Evolutionary conservation across 305 asterid genomes (phyloP), one percentile per base, ranked within the genome.

Genomic region (Striga hermonthica): DNA sequence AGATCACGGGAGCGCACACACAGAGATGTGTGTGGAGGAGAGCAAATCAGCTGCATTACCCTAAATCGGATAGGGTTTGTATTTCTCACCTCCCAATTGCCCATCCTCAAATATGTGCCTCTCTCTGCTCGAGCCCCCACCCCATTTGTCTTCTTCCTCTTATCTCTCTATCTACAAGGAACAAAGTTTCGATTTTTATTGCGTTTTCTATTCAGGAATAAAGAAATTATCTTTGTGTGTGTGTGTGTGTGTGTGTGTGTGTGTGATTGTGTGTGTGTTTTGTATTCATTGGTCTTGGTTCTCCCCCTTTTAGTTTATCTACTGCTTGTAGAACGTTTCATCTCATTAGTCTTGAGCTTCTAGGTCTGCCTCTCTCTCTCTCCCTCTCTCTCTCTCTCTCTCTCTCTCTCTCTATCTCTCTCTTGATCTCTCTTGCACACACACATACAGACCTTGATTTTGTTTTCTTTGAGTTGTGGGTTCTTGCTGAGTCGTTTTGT

Each of bases 271-370:
- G n/a, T n/a, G n/a, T n/a, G n/a, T n/a, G n/a, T 40, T 66, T 22
- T 59, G 5, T 47, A 31, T 10, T 57, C 10, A 22, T 22, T 22
- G 31, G 31, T 22, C 61, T 75, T 65, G 75, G 70, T 60, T 75
- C 70, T 41, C 43, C 68, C 52, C 49, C 58, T 57, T 60, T 71
- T 66, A 44, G 72, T 22, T 73, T 70, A 72, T 72, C 77, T 22
- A 22, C 31, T 22, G 31, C 31, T 22, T 22, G 31, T 22, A 22
- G 31, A 22, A 22, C 31, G 31, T 22, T 22, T 22, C 31, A 22
- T 22, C 77, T 58, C 62, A 41, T 75, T 72, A 48, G 59, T 67
- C 75, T 65, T 61, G 62, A 71, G 80, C 78, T 50, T 75, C 50
- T 48, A 74, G 54, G 61, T 12, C 15, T 48, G 6, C 11, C 7